Percentiles rank a stretch among this genome's conserved stretches.
These are phyloP conservation scores for Holtermanniella nyarrowii DNA, from an alignment of 768 basidiomycete species.

Conservation along the genomic window DNA sequence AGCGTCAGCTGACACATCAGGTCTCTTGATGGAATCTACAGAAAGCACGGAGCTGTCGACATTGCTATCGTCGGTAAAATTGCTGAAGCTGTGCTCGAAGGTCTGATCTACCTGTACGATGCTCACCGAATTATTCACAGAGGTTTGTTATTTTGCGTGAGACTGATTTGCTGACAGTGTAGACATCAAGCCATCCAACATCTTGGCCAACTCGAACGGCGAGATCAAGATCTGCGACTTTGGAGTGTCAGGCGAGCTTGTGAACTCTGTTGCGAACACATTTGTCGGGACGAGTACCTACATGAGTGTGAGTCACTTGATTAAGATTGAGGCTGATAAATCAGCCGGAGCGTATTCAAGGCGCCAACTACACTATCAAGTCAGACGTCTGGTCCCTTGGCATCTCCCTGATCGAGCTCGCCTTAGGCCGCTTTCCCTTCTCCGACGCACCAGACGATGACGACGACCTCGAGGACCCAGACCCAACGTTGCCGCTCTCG, in stretches of 20 bases:
- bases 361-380: constrained; percentile 95
- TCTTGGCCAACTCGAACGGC: constrained; percentile 83
- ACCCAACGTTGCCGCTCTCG: constrained; percentile 26
- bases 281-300: constrained; percentile 98
- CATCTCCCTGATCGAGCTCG: constrained; percentile 92
- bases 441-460: constrained; percentile 43
- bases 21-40: constrained; percentile 89
- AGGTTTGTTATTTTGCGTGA: constrained; percentile 50
- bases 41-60: constrained; percentile 84
- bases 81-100: constrained; percentile 87
- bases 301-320: constrained; percentile 68
- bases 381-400: constrained; percentile 99
- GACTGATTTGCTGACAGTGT: constrained; percentile 1
- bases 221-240: constrained; percentile 99
- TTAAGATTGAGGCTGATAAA: neutral
- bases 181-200: constrained; percentile 99
- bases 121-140: constrained; percentile 83
- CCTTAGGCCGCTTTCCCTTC: constrained; percentile 94
- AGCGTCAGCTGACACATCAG: constrained; percentile 32
- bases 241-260: constrained; percentile 95
- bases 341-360: constrained; percentile 98
- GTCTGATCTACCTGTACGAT: constrained; percentile 93
- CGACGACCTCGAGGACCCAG: constrained; percentile 11
- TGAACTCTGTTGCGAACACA: constrained; percentile 97
- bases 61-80: constrained; percentile 88